Evolutionary conservation across 345 rosid genomes (phyloP), one percentile per base, ranked within the genome.

Genomic region (Eucalyptus cladocalyx): DNA sequence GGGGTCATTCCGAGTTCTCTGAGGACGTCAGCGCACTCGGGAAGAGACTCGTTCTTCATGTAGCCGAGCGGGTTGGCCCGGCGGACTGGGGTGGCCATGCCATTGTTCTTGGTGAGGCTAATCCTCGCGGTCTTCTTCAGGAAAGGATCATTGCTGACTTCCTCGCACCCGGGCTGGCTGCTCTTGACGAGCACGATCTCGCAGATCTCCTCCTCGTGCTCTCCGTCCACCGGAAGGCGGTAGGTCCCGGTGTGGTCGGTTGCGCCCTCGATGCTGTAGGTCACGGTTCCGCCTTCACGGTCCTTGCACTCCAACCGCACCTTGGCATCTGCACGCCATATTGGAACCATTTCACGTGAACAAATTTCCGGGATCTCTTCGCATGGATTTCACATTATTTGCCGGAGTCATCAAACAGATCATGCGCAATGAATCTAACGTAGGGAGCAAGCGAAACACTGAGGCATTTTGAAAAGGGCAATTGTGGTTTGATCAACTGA

Each of bases 121-220:
- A 96, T 86, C 83, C 94, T 92, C 9, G 95, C 94, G 37, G 91
- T 91, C 88, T 91, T 94, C 91, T 80, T 91, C 30, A 87, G 87
- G 91, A 65, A 91, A 40, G 88, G 83, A 30, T 91, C 93, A 21
- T 90, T 47, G 94, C 88, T 89, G 48, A 93, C 42, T 34, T 94
- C 95, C 19, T 86, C 42, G 89, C 97, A 96, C 5, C 93, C 94
- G 14, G 96, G 86, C 88, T 92, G 91, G 45, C 92, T 91, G 65
- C 97, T 94, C 62, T 93, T 89, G 24, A 90, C 86, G 3, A 93
- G 94, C n/a, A 89, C 7, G 42, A 93, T 88, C 91, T 95, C 96
- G 87, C 96, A 94, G n/a, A 95, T n/a, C 50, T 95, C 98, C 48
- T 94, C 96, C 90, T 93, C 96, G 32, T 93, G 98, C 67, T 96